phyloP scores from a whole-genome alignment of 2,329 filamentous ascomycete species.

The Scleromitrula shiraiana region DNA sequence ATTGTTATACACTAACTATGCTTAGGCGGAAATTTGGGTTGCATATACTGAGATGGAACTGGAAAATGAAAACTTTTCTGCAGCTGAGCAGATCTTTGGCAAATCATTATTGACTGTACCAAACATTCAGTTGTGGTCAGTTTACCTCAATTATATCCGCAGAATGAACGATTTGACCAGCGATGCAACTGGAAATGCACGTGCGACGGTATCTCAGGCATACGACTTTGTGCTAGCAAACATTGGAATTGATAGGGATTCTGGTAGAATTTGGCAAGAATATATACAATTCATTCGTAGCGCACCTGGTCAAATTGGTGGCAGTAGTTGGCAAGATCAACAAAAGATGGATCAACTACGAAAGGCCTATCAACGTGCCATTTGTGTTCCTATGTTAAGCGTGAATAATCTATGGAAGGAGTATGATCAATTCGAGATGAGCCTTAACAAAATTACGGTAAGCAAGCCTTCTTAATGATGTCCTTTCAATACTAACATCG shows the following conservation, averaged over 20 bases:
- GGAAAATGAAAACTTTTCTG: slow-evolving; percentile 71
- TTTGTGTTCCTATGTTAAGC: slow-evolving; percentile 75
- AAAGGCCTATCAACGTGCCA: slow-evolving; percentile 86
- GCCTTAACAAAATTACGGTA: slow-evolving; percentile 85
- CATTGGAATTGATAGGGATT: slow-evolving; percentile 85
- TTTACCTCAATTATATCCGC: slow-evolving; percentile 92
- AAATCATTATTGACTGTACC: slow-evolving; percentile 70
- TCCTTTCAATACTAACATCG: slow-evolving; percentile 15
- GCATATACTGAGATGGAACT: slow-evolving; percentile 86
- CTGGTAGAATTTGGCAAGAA: slow-evolving; percentile 85
- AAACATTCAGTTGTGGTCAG: slow-evolving; percentile 81
- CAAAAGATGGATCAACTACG: slow-evolving; percentile 95
- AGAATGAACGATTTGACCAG: slow-evolving; percentile 80
- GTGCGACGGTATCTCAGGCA: slow-evolving; percentile 71
- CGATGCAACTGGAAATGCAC: slow-evolving; percentile 68
- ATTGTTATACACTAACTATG: slow-evolving; percentile 29
- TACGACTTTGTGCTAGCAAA: slow-evolving; percentile 90
- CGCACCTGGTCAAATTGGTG: slow-evolving; percentile 77
- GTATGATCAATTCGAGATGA: slow-evolving; percentile 94
- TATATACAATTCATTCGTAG: slow-evolving; percentile 91
- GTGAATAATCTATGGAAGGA: slow-evolving; percentile 90
- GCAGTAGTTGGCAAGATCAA: slow-evolving; percentile 87
- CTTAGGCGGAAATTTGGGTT: slow-evolving; percentile 83
- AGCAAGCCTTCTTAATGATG: slow-evolving; percentile 25
- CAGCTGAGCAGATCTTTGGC: slow-evolving; percentile 76